Conservation (phyloP, 1,284 basidiomycete species). For the Lignosus rhinocerotis region DNA sequence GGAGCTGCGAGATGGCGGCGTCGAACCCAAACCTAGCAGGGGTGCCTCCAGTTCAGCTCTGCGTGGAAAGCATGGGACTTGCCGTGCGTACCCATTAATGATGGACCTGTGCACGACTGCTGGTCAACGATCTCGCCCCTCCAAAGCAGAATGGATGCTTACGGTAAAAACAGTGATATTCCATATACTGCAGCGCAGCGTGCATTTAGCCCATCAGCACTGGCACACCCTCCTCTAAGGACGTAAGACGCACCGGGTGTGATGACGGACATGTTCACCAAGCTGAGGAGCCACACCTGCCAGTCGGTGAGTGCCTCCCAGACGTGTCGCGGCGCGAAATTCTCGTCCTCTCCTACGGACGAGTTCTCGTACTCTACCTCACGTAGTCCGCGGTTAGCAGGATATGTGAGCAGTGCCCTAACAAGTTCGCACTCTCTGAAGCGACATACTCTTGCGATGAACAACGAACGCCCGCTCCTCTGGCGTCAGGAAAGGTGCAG, state of each 20-base stretch:
- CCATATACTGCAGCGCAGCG: constrained; percentile 18
- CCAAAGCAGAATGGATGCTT: background rate
- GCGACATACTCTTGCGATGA: constrained; percentile 54
- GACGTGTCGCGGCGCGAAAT: constrained; percentile 54
- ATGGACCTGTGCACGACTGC: constrained; percentile 49
- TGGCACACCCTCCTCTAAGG: background rate
- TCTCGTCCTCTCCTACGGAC: constrained; percentile 64
- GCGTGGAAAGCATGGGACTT: background rate
- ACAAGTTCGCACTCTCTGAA: background rate
- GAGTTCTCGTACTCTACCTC: constrained; percentile 61
- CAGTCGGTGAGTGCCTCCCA: constrained; percentile 61
- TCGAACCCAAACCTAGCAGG: constrained; percentile 52
- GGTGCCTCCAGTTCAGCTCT: background rate
- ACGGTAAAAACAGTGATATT: constrained; percentile 24
- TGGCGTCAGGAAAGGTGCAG: constrained; percentile 55
- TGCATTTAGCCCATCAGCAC: too few relatives aligned
- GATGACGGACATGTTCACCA: constrained; percentile 62
- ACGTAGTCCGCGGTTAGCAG: background rate
- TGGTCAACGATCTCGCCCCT: background rate
- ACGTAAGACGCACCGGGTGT: constrained; percentile 50
- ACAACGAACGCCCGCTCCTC: constrained; percentile 60
- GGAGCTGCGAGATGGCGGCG: constrained; percentile 23
- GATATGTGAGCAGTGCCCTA: background rate
- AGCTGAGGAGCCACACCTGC: constrained; percentile 58
- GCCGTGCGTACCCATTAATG: constrained; percentile 47